Evolutionary conservation across 2,329 filamentous ascomycete species (phyloP).

Genomic region (Claviceps purpurea): DNA sequence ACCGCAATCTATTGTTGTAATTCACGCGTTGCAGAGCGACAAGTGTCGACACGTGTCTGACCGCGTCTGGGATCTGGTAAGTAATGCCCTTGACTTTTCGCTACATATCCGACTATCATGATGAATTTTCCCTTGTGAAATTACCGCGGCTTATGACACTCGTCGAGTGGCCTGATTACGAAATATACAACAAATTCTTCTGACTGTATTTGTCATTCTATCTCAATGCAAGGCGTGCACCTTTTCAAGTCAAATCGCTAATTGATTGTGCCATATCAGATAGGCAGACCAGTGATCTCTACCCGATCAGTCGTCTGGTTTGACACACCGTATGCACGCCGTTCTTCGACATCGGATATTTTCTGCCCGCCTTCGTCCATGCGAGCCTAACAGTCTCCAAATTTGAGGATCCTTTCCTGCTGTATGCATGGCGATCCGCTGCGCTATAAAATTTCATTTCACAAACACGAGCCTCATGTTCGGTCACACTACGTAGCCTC

Average conservation of each 20-base stretch:
- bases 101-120: neutral
- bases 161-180: slow-evolving; percentile 4
- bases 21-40: neutral
- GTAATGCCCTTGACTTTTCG: neutral
- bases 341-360: neutral
- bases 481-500: neutral
- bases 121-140: slow-evolving; percentile 6
- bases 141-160: slow-evolving; percentile 5
- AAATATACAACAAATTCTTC: neutral
- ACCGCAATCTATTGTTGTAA: too few species aligned
- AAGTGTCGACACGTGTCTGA: neutral
- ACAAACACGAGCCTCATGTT: neutral
- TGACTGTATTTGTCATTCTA: neutral
- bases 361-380: neutral
- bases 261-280: neutral
- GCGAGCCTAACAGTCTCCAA: neutral
- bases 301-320: neutral
- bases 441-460: neutral
- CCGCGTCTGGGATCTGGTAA: neutral
- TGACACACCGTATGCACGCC: neutral
- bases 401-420: neutral
- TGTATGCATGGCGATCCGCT: neutral
- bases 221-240: neutral
- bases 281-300: neutral
- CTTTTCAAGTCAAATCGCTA: neutral